These are phyloP conservation scores for Botryotinia convoluta DNA, from an alignment of 2,329 filamentous ascomycete species.

Conservation along the genomic window DNA sequence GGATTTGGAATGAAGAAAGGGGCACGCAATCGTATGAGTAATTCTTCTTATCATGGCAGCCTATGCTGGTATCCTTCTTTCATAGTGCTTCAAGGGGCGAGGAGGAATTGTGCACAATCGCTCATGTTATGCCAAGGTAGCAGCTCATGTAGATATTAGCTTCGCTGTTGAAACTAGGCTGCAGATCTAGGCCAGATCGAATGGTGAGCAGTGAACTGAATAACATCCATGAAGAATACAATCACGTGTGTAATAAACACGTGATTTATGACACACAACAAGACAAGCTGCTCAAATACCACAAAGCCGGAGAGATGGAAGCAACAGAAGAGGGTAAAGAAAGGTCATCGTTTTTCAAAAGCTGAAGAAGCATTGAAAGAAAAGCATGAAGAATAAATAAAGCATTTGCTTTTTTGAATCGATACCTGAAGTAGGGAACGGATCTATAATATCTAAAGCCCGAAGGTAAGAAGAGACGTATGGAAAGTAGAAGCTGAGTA, in stretches of 20 bases:
- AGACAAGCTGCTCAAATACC: background rate
- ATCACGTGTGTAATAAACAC: background rate
- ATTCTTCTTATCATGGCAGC: background rate
- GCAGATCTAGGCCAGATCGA: background rate
- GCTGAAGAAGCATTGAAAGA: background rate
- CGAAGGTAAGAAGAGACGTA: background rate
- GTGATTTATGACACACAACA: background rate
- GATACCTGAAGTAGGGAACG: background rate
- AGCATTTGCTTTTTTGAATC: background rate
- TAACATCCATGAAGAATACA: background rate
- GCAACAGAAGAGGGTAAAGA: background rate
- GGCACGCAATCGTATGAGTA: background rate
- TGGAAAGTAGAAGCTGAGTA: background rate
- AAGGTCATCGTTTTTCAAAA: fast-evolving
- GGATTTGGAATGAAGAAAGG: background rate
- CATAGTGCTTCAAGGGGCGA: no score
- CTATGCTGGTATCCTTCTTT: background rate
- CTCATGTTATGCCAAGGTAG: background rate
- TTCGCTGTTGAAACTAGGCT: background rate
- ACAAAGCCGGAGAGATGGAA: background rate
- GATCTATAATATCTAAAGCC: background rate
- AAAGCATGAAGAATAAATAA: background rate
- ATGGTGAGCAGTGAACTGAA: background rate
- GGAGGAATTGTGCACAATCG: background rate
- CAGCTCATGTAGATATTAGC: background rate